Conservation (phyloP, 495 filamentous ascomycete genomes). For the Xylaria venustula region DNA sequence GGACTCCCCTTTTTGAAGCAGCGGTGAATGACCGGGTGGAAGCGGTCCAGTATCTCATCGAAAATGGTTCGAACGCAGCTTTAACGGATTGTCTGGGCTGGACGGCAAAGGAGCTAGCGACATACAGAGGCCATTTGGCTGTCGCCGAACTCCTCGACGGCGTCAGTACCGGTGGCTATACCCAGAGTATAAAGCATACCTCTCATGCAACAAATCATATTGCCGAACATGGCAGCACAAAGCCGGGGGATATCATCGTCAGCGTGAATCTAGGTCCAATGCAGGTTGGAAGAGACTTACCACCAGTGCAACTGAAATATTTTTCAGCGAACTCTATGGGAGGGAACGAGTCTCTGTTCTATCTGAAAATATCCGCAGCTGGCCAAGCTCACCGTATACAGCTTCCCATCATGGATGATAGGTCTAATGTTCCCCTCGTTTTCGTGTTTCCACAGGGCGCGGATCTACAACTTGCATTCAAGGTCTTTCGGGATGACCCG, state of each 20-base stretch:
- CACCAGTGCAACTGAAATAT: neutral
- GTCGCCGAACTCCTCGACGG: conserved; percentile 12
- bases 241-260: neutral
- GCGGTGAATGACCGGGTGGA: conserved; percentile 63
- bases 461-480: conserved; percentile 17
- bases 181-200: neutral
- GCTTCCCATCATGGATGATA: conserved; percentile 31
- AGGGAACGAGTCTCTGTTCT: neutral
- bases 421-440: conserved; percentile 25
- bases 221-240: neutral
- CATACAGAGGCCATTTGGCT: conserved; percentile 65
- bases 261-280: neutral
- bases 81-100: conserved; percentile 69
- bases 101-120: conserved; percentile 77
- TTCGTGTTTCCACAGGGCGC: conserved; percentile 21
- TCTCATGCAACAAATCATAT: neutral
- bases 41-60: conserved; percentile 56
- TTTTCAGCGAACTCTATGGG: neutral
- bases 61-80: conserved; percentile 55
- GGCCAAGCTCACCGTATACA: conserved; percentile 13
- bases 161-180: too few relatives aligned
- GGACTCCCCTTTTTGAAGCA: conserved; percentile 76
- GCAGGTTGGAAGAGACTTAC: neutral
- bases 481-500: neutral
- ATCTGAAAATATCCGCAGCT: conserved; percentile 18